Base-by-base conservation (phyloP, 2,329 filamentous ascomycete species). In the Sphaceloma murrayae region DNA sequence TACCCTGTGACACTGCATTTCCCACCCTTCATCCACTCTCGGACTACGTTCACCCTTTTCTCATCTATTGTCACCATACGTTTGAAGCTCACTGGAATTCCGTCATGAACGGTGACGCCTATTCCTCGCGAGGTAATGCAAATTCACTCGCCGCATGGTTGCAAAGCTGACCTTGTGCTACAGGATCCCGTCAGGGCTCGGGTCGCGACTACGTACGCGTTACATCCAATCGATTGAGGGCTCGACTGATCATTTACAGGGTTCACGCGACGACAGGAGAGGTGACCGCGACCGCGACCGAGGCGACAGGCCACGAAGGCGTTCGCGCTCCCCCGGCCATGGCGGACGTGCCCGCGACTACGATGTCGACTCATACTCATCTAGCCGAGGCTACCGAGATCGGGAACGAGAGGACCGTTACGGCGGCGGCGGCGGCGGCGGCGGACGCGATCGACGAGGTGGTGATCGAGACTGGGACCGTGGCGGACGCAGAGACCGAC, bases 341-440 rank as follows among this genome's bases (percentile, higher is more conserved):
- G 74, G 76, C 57, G 70, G 77, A 53, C 36, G 36, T 10, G 75
- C 80, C 47, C 71, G 80, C 53, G 82, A 82, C 54, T 82, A 91
- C 42, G 81, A 85, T 54, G 74, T 78, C 62, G 87, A 95, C 64
- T 80, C 84, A 46, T 96, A 96, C 67, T 94, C 88, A 14, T 87
- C 85, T 4, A 94, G 87, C 65, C 82, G 89, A 54, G 88, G 82
- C 67, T 93, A 94, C 63, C 78, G 89, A 60, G 89, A 94, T 61
- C 75, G 89, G 50, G 89, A 96, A 67, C 83, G 89, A 50, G 89
- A 96, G 65, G 89, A 95, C 55, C 77, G 88, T 59, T 95, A 95
- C 61, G 77, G 78, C 27, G 80, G 81, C 30, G 45, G 51, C 17
- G 49, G 50, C 34, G 51, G 48, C 24, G 47, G 50, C 4, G 39